A percentile compares a stretch with the other conserved stretches of the same genome.
These are phyloP conservation scores for Candida oleophila DNA, from an alignment of 805 yeast genomes.

Conservation along the genomic window DNA sequence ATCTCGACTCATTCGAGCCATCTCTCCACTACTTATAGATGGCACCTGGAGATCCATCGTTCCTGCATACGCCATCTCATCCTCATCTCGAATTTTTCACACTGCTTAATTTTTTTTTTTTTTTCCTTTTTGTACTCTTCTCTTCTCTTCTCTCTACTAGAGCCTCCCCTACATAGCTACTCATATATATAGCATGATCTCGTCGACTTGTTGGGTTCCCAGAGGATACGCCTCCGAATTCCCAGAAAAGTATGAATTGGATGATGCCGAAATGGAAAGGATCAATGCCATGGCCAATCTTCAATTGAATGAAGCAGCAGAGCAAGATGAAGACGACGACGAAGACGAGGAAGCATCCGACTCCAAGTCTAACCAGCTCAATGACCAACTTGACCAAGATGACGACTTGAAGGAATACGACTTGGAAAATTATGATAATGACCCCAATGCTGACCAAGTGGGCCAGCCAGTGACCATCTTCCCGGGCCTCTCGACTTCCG, in stretches of 20 bases:
- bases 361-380: slow-evolving; percentile 23
- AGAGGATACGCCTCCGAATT: slow-evolving; percentile 92
- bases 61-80: slow-evolving; percentile 4
- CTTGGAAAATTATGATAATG: slow-evolving; percentile 80
- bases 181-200: slow-evolving; percentile 56
- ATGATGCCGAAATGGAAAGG: slow-evolving; percentile 91
- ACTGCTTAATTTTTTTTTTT: not conserved
- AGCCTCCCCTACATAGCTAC: too few relatives aligned
- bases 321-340: slow-evolving; percentile 54
- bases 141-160: too few relatives aligned
- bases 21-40: too few relatives aligned
- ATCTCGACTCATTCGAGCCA: too few relatives aligned
- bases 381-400: slow-evolving; percentile 61
- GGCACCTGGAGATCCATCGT: too few relatives aligned
- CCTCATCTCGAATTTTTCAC: not conserved
- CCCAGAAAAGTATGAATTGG: slow-evolving; percentile 83
- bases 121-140: too few relatives aligned
- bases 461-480: slow-evolving; percentile 66
- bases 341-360: slow-evolving; percentile 17
- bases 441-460: slow-evolving; percentile 49
- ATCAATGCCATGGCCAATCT: slow-evolving; percentile 82
- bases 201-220: slow-evolving; percentile 94
- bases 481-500: slow-evolving; percentile 64
- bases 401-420: slow-evolving; percentile 89
- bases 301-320: slow-evolving; percentile 74